Conservation (phyloP, 1,284 basidiomycete species). For the Pseudozyma thailandica region DNA sequence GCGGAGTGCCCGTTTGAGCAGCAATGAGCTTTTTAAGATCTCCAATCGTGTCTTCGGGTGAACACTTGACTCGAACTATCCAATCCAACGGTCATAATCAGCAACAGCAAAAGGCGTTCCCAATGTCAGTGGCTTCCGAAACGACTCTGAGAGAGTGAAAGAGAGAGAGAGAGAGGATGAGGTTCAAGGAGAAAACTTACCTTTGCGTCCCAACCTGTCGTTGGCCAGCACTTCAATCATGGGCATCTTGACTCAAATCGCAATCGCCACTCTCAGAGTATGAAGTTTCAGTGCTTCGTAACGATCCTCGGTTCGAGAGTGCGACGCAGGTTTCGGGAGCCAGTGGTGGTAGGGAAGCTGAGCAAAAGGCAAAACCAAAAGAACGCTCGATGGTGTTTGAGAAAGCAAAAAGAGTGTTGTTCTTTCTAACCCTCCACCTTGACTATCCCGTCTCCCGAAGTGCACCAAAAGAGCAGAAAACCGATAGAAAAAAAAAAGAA, state of each 20-base stretch:
- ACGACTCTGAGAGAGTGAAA: no score
- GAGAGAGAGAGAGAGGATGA: neutral
- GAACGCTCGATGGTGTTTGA: neutral
- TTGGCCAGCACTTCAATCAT: conserved; percentile 89
- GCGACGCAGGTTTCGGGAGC: neutral
- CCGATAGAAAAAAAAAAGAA: conserved; percentile 13
- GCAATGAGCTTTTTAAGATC: conserved; percentile 96
- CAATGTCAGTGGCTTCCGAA: no score
- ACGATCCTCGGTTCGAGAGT: neutral
- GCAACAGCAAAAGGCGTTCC: no score
- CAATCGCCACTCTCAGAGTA: no score
- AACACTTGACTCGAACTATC: conserved; percentile 65
- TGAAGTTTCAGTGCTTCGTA: no score
- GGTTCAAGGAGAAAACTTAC: conserved; percentile 69
- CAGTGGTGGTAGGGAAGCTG: conserved; percentile 5
- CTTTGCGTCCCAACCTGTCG: conserved; percentile 95
- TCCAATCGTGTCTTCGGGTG: conserved; percentile 91
- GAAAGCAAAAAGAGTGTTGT: neutral
- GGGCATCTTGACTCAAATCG: conserved; percentile 39
- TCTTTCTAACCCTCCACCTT: conserved; percentile 18
- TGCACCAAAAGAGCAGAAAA: neutral
- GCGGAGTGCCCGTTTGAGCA: conserved; percentile 90
- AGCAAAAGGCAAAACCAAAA: neutral
- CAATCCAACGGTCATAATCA: no score
- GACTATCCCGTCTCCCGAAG: conserved; percentile 6